These are phyloP conservation scores for Heliosperma pusillum DNA, from an alignment of 148 eudicot species.

Conservation along the genomic window DNA sequence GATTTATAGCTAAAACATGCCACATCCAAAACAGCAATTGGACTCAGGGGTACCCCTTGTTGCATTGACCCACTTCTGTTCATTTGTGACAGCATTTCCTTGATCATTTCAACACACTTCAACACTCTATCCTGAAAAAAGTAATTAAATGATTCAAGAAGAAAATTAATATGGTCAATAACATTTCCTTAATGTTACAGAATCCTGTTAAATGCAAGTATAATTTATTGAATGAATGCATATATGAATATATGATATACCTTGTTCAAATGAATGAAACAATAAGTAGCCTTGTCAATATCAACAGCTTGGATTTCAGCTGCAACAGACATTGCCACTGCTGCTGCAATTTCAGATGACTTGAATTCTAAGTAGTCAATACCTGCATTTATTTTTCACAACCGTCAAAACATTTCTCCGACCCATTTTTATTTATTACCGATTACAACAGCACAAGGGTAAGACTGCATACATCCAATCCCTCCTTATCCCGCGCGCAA, in stretches of 20 bases:
- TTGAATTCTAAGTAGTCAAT: conserved; percentile 77
- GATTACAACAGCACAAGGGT: too few relatives aligned
- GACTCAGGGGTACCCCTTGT: conserved; percentile 44
- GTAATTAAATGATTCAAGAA: background rate
- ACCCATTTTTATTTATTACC: background rate
- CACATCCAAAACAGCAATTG: conserved; percentile 68
- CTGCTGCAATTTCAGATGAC: conserved; percentile 74
- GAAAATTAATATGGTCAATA: background rate
- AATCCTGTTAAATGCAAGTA: conserved; percentile 5
- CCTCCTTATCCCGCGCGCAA: too few relatives aligned
- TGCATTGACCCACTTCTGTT: conserved; percentile 10
- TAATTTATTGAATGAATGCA: background rate
- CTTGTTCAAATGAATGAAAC: conserved; percentile 47
- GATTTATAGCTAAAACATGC: conserved; percentile 51
- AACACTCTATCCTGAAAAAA: conserved; percentile 51
- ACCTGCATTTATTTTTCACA: conserved; percentile 45
- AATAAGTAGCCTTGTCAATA: conserved; percentile 41
- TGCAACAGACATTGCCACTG: conserved; percentile 52
- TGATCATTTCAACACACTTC: conserved; percentile 53
- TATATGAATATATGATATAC: conserved; percentile 12
- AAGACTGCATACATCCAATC: too few relatives aligned
- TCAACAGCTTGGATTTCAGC: conserved; percentile 38
- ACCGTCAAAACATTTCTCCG: conserved; percentile 24
- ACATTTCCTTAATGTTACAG: background rate
- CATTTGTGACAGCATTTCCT: conserved; percentile 28